A percentile compares a stretch with the other conserved stretches of the same genome.
These are phyloP conservation scores for Crataegus laevigata DNA, from an alignment of 306 rosid species.

Conservation along the genomic window DNA sequence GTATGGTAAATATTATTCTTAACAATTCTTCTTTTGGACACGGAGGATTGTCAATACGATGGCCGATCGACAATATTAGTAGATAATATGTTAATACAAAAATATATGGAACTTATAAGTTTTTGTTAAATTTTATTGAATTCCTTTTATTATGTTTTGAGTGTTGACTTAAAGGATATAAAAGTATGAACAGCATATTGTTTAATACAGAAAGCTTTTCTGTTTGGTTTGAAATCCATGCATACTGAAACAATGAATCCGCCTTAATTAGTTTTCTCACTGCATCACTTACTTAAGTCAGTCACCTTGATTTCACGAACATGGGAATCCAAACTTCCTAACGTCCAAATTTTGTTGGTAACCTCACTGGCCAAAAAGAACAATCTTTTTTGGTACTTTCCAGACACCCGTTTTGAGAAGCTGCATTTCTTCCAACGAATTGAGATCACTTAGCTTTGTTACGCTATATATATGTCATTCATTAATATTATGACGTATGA, in stretches of 20 bases:
- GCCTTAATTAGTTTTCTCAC: neutral
- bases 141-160: neutral
- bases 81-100: too few relatives aligned
- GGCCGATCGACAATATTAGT: too few relatives aligned
- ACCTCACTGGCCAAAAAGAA: neutral
- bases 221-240: slow-evolving; percentile 1
- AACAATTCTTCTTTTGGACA: too few relatives aligned
- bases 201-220: neutral
- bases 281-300: neutral
- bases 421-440: slow-evolving; percentile 4
- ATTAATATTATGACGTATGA: too few relatives aligned
- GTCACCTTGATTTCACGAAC: slow-evolving; percentile 17
- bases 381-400: slow-evolving; percentile 2
- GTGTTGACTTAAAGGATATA: neutral
- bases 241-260: neutral
- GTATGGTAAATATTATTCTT: neutral
- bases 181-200: neutral
- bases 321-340: slow-evolving; percentile 13
- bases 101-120: too few relatives aligned
- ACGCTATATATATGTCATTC: neutral
- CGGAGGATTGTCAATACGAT: too few relatives aligned
- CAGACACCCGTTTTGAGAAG: slow-evolving; percentile 9
- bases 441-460: neutral
- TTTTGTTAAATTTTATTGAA: too few relatives aligned
- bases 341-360: neutral